These are phyloP conservation scores for Tolypocladium inflatum DNA, from an alignment of 2,329 filamentous ascomycete genomes.

Conservation along the genomic window DNA sequence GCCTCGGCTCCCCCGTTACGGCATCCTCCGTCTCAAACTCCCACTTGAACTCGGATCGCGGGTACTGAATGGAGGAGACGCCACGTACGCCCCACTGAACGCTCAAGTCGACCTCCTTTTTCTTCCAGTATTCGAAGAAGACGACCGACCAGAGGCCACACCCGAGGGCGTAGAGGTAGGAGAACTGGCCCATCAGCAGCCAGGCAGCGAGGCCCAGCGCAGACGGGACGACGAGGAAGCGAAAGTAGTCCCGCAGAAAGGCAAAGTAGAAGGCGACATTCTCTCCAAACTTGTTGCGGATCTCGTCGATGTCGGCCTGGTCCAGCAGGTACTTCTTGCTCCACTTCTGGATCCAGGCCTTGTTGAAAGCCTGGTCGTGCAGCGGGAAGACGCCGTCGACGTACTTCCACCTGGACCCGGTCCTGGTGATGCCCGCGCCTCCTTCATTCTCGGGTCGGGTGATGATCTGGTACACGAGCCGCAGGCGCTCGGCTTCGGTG, in stretches of 20 bases:
- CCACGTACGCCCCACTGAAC: constrained; percentile 84
- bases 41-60: constrained; percentile 67
- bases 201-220: constrained; percentile 68
- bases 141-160: constrained; percentile 80
- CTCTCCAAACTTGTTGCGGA: constrained; percentile 70
- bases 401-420: constrained; percentile 59
- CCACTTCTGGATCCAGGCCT: constrained; percentile 65
- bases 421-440: constrained; percentile 67
- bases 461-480: constrained; percentile 80
- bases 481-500: constrained; percentile 78
- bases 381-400: constrained; percentile 69
- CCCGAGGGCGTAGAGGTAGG: constrained; percentile 66
- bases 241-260: constrained; percentile 84
- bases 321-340: constrained; percentile 61
- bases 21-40: constrained; percentile 70
- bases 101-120: constrained; percentile 77
- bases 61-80: constrained; percentile 71
- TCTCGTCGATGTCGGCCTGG: constrained; percentile 58
- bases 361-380: constrained; percentile 69
- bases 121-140: constrained; percentile 95
- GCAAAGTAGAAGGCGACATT: constrained; percentile 92
- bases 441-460: constrained; percentile 64
- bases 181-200: constrained; percentile 78
- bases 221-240: constrained; percentile 75
- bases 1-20: constrained; percentile 69